Base-by-base conservation (phyloP, 108 stramenopile genomes). In the Schizochytrium sp. region DNA sequence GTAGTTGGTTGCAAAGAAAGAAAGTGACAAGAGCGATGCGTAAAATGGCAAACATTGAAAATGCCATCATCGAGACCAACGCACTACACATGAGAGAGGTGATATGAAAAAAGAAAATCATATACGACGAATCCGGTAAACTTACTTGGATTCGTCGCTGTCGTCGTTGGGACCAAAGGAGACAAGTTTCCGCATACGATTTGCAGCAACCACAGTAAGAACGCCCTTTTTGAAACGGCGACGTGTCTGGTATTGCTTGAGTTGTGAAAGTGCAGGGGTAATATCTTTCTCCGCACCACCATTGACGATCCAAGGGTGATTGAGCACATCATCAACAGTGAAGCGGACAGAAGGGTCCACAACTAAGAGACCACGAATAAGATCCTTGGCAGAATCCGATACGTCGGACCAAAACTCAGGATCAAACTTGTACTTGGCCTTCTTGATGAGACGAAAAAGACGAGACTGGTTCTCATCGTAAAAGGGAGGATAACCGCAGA, bases 401-500 rank as follows among this genome's bases (percentile, higher is more conserved):
- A 94, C 73, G 4, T 59, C 46, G 45, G 40, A 5, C 94, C 94
- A 94, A 59, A 61, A 76, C 61, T 91, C 72, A 17, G 56, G 10
- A 91, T 92, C 61, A 89, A 94, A 94, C 55, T 69, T 15, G 89
- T 45, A 94, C 47, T 50, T 56, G 45, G 91, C 93, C 42, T 50
- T 28, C 72, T 91, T 91, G 61, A 94, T 94, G 60, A 89, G 90
- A 40, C 50, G 56, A 49, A 92, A 92, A 44, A 93, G 46, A 38
- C 56, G 89, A n/a, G 60, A 87, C 47, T 89, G 88, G 64, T 88
- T 12, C 47, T 57, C 89, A 60, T 89, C 89, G 87, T 89, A 61
- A 56, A 93, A 93, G 38, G 95, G 95, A 13, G 94, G 93, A 89
- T 95, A 95, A 61, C 95, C 99, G n/a, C 98, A 98, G 10, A 99